Conservation (phyloP, 768 basidiomycete genomes). For the Daedaleopsis sinensis region DNA sequence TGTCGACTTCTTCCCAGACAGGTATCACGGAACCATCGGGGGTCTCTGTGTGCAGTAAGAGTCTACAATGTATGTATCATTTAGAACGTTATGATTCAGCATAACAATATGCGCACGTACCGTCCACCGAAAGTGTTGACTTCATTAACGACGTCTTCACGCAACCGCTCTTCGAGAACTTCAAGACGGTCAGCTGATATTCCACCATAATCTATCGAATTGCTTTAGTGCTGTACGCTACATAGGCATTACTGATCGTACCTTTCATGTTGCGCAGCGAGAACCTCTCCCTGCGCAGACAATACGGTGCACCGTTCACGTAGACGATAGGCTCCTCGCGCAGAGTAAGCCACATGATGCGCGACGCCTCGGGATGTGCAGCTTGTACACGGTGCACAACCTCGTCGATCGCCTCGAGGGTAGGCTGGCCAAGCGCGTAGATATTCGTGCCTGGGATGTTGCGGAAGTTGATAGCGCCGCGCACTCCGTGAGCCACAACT, state of each 20-base stretch:
- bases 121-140: conserved; percentile 81
- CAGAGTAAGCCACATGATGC: conserved; percentile 90
- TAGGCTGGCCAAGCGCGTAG: conserved; percentile 94
- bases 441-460: conserved; percentile 79
- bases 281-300: conserved; percentile 81
- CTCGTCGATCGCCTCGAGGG: conserved; percentile 80
- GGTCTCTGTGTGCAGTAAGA: conserved; percentile 90
- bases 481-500: conserved; percentile 66
- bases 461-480: conserved; percentile 96
- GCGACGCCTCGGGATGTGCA: conserved; percentile 59
- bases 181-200: conserved; percentile 91
- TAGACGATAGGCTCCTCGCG: conserved; percentile 91
- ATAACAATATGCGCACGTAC: conserved; percentile 38
- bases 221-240: neutral
- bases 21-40: conserved; percentile 87
- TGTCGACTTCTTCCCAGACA: conserved; percentile 88
- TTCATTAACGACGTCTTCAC: conserved; percentile 86
- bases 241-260: conserved; percentile 24
- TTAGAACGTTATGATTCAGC: neutral
- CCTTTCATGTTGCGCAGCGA: conserved; percentile 95
- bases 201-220: conserved; percentile 80
- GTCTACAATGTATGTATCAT: conserved; percentile 39
- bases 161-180: conserved; percentile 86
- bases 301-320: conserved; percentile 92
- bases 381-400: conserved; percentile 69